Percentiles rank a stretch among this genome's conserved stretches.
Conservation (phyloP, 2,329 filamentous ascomycete species). For the Microdochium nivale region DNA sequence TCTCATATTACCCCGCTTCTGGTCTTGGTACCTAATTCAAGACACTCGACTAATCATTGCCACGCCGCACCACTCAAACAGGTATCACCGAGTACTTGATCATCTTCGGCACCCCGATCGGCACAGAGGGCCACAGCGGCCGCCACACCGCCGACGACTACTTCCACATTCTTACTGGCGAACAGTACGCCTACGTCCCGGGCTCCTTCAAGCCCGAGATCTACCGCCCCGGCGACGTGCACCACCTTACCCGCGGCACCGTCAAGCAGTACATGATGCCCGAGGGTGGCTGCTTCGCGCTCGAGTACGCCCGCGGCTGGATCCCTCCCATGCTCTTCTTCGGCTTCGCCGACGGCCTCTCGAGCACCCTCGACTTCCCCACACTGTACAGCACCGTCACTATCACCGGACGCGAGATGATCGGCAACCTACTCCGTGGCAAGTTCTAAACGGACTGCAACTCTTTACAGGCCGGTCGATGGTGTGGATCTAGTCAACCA, state of each 20-base stretch:
- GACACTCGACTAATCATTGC: slow-evolving; percentile 2
- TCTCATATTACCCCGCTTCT: background rate
- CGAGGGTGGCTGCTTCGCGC: slow-evolving; percentile 60
- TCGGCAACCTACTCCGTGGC: slow-evolving; percentile 58
- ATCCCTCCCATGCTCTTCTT: slow-evolving; percentile 91
- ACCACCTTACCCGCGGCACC: slow-evolving; percentile 58
- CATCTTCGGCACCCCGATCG: slow-evolving; percentile 74
- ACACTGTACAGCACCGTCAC: slow-evolving; percentile 73
- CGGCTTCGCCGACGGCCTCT: slow-evolving; percentile 74
- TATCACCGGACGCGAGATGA: slow-evolving; percentile 70
- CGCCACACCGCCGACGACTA: slow-evolving; percentile 91
- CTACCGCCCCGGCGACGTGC: slow-evolving; percentile 58
- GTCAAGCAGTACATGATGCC: slow-evolving; percentile 82
- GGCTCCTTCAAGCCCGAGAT: slow-evolving; percentile 60
- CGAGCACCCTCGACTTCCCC: slow-evolving; percentile 75
- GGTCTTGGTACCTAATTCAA: slow-evolving; percentile 4
- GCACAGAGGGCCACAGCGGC: slow-evolving; percentile 81
- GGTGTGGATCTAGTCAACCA: no score
- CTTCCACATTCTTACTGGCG: slow-evolving; percentile 80
- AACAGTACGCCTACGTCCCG: slow-evolving; percentile 66
- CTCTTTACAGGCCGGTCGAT: no score
- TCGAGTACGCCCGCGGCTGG: slow-evolving; percentile 82
- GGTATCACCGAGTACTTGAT: slow-evolving; percentile 84
- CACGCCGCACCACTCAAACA: slow-evolving; percentile 12
- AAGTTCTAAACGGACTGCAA: slow-evolving; percentile 49